Evolutionary conservation across 2,329 filamentous ascomycete genomes (phyloP).

Genomic region (Exutisphaerella laricina): DNA sequence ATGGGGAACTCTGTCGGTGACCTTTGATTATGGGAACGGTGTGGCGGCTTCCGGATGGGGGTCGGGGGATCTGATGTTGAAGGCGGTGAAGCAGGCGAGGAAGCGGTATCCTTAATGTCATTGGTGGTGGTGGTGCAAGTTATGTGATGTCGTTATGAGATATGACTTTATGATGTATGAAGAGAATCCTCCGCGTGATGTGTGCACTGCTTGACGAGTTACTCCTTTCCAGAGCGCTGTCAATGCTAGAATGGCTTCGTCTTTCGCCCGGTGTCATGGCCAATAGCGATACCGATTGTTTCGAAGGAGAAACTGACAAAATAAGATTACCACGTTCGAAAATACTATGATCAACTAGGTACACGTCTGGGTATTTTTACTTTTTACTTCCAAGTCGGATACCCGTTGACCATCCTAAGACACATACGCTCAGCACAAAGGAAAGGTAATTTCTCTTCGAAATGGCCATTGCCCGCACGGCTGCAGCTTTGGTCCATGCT

Average conservation of each 20-base stretch:
- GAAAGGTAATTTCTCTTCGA: constrained; percentile 10
- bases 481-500: constrained; percentile 4
- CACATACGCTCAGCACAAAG: constrained; percentile 17
- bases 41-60: constrained; percentile 11
- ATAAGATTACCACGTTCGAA: constrained; percentile 19
- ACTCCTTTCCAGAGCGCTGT: too few species aligned
- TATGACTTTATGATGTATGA: too few species aligned
- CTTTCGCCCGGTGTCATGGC: too few species aligned
- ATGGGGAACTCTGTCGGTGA: constrained; percentile 11
- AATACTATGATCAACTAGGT: constrained; percentile 17
- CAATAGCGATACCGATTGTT: too few species aligned
- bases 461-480: constrained; percentile 2
- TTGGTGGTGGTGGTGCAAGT: not conserved
- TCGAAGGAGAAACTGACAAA: constrained; percentile 33
- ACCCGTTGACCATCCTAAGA: constrained; percentile 11
- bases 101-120: constrained; percentile 6
- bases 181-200: too few species aligned
- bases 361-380: constrained; percentile 23
- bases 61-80: constrained; percentile 9
- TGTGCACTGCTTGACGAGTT: too few species aligned
- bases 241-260: too few species aligned
- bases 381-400: constrained; percentile 15
- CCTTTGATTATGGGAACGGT: constrained; percentile 8
- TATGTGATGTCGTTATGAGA: too few species aligned
- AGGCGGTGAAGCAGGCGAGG: constrained; percentile 8